Conservation (phyloP, 805 yeast genomes). For the Ogataea paradorogensis region DNA sequence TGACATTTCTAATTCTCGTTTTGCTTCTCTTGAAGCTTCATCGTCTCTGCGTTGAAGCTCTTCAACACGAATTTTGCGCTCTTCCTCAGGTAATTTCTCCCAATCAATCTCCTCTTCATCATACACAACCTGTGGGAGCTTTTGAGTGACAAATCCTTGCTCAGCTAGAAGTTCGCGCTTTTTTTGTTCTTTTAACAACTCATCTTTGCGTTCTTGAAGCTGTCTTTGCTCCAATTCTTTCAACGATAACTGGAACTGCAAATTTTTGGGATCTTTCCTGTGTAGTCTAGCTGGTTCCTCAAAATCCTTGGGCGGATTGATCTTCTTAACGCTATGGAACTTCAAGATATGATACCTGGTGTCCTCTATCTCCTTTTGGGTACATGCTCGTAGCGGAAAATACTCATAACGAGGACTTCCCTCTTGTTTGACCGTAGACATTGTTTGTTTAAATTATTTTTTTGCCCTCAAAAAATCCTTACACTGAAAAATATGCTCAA, state of each 20-base stretch:
- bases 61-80: conserved; percentile 35
- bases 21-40: conserved; percentile 34
- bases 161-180: conserved; percentile 32
- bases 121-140: conserved; percentile 24
- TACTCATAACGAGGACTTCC: conserved; percentile 34
- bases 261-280: conserved; percentile 87
- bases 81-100: conserved; percentile 37
- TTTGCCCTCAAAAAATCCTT: conserved; percentile 13
- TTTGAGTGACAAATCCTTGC: conserved; percentile 17
- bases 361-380: conserved; percentile 66
- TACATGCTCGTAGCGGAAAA: conserved; percentile 68
- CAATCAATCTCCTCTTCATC: conserved; percentile 32
- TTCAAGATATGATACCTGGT: conserved; percentile 76
- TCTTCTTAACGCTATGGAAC: conserved; percentile 68
- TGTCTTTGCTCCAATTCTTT: conserved; percentile 69
- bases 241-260: conserved; percentile 81
- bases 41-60: conserved; percentile 26
- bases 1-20: conserved; percentile 47
- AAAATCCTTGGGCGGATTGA: conserved; percentile 71
- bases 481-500: conserved; percentile 11
- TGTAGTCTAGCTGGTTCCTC: conserved; percentile 83
- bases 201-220: conserved; percentile 43
- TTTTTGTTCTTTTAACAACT: conserved; percentile 40
- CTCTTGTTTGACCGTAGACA: conserved; percentile 9
- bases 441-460: not conserved